These are phyloP conservation scores for Cutaneotrichosporon daszewskae DNA, from an alignment of 1,284 basidiomycete species.

Conservation along the genomic window DNA sequence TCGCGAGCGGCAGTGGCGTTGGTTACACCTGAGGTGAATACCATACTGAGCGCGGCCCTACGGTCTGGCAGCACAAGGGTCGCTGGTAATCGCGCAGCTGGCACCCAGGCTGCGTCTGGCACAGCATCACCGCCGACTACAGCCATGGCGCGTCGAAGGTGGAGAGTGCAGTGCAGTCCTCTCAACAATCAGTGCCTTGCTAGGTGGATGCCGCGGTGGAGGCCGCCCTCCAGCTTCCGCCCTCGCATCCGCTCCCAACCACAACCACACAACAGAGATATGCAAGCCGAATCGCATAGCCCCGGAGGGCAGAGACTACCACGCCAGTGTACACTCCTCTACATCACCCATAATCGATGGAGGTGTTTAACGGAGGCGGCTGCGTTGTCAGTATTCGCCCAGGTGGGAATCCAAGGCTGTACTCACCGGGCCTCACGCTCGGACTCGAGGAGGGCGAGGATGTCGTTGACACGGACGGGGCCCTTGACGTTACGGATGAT, in stretches of 20 bases:
- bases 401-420: too few species aligned
- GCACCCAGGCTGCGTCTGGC: too few species aligned
- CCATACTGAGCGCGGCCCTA: too few species aligned
- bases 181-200: too few species aligned
- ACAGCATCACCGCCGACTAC: too few species aligned
- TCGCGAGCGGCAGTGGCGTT: background rate
- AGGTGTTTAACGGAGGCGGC: slow-evolving; percentile 24
- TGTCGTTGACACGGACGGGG: slow-evolving; percentile 92
- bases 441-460: slow-evolving; percentile 93
- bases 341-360: slow-evolving; percentile 12
- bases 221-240: too few species aligned
- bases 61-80: background rate
- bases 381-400: slow-evolving; percentile 4
- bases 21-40: slow-evolving; percentile 14
- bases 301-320: slow-evolving; percentile 17
- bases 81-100: too few species aligned
- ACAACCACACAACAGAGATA: slow-evolving; percentile 3
- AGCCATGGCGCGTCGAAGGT: too few species aligned
- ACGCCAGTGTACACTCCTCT: slow-evolving; percentile 21
- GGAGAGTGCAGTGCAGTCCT: too few species aligned
- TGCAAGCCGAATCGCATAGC: slow-evolving; percentile 22
- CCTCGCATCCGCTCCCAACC: background rate
- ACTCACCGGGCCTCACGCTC: slow-evolving; percentile 99
- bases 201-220: too few species aligned
- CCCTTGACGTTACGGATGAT: slow-evolving; percentile 99